Conservation (phyloP, 2,329 filamentous ascomycete species). For the Dothistroma pini region DNA sequence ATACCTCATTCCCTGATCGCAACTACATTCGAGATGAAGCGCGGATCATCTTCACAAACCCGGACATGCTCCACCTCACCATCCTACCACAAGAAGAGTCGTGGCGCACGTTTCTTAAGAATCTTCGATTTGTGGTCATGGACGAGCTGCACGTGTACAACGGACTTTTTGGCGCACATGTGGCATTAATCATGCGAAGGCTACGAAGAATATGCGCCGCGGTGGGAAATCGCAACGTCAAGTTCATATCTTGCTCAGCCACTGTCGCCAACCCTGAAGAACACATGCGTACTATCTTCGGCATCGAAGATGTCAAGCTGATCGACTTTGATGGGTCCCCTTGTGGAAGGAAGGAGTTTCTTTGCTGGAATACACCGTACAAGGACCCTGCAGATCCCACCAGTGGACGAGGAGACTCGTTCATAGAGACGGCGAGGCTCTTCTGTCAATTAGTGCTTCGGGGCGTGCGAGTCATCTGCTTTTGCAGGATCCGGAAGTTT, state of each 20-base stretch:
- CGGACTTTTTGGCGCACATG: conserved; percentile 86
- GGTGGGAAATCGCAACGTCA: conserved; percentile 78
- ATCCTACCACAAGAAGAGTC: conserved; percentile 87
- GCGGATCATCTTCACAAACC: conserved; percentile 93
- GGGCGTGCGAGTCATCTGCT: conserved; percentile 88
- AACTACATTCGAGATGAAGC: conserved; percentile 82
- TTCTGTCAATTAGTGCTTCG: conserved; percentile 87
- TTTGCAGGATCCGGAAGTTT: conserved; percentile 81
- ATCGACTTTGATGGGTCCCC: conserved; percentile 93
- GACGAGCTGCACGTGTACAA: conserved; percentile 94
- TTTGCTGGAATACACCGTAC: conserved; percentile 97
- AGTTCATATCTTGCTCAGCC: conserved; percentile 93
- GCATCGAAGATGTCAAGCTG: conserved; percentile 72
- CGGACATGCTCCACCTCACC: conserved; percentile 94
- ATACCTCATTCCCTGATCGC: conserved; percentile 78
- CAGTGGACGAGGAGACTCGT: conserved; percentile 77
- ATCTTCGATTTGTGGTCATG: conserved; percentile 82
- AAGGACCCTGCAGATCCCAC: conserved; percentile 84
- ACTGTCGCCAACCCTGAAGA: conserved; percentile 89
- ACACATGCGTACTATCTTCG: conserved; percentile 94
- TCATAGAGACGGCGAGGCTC: conserved; percentile 80
- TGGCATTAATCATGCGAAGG: conserved; percentile 91
- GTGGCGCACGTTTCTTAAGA: conserved; percentile 85
- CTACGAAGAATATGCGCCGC: conserved; percentile 84
- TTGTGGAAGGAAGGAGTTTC: conserved; percentile 85